Evolutionary conservation across 257 asterid genomes (phyloP).

Genomic region (Solanum megistacrolobum): DNA sequence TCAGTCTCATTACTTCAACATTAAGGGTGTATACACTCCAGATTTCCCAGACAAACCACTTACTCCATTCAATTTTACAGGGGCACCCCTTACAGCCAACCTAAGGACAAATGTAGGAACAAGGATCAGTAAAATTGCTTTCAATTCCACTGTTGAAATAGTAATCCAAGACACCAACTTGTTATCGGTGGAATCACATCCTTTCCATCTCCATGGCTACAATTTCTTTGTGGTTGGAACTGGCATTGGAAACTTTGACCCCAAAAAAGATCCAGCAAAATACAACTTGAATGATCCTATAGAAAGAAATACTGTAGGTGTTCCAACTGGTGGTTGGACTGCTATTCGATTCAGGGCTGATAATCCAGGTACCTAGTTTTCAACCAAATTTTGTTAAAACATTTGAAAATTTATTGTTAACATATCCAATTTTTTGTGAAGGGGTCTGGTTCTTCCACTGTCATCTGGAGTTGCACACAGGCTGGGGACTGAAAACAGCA

Average conservation of each 20-base stretch:
- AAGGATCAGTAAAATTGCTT: constrained; percentile 39
- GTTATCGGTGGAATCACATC: constrained; percentile 55
- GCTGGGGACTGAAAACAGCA: constrained; percentile 62
- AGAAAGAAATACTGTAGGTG: constrained; percentile 65
- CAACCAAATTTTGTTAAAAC: not conserved
- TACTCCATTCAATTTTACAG: constrained; percentile 25
- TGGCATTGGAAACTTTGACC: constrained; percentile 60
- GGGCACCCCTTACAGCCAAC: constrained; percentile 68
- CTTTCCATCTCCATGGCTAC: constrained; percentile 79
- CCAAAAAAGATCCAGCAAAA: constrained; percentile 30
- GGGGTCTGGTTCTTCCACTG: constrained; percentile 79
- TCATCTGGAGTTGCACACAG: constrained; percentile 61
- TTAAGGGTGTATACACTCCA: constrained; percentile 9
- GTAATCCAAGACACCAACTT: constrained; percentile 66
- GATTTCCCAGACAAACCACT: constrained; percentile 31
- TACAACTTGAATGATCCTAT: constrained; percentile 68
- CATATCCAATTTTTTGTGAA: not conserved
- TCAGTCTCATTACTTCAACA: constrained; percentile 21
- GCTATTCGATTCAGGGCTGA: constrained; percentile 75
- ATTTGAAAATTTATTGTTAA: not conserved
- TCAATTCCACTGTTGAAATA: constrained; percentile 57
- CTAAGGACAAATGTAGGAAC: constrained; percentile 31
- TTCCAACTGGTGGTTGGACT: constrained; percentile 85
- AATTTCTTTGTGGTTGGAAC: constrained; percentile 68
- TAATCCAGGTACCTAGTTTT: constrained; percentile 51